A percentile compares a stretch with the other conserved stretches of the same genome.
These are phyloP conservation scores for Mycena pura DNA, from an alignment of 768 basidiomycete genomes.

Conservation along the genomic window DNA sequence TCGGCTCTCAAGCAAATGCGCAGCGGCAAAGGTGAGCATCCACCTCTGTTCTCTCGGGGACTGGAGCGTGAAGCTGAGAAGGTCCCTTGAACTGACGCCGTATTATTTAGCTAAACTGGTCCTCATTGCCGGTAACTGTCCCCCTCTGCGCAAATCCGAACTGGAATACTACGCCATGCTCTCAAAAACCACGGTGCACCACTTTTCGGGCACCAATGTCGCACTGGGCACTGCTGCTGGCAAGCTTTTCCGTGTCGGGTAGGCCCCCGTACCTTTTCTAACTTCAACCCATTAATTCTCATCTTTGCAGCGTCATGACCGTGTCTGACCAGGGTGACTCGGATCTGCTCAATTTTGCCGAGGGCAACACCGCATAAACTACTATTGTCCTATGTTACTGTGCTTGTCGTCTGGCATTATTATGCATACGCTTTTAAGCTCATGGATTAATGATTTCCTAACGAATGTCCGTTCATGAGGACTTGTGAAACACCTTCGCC, in stretches of 20 bases:
- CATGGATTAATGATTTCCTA: too few species aligned
- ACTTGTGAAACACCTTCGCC: neutral
- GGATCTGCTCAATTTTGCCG: slow-evolving; percentile 88
- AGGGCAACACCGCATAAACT: slow-evolving; percentile 68
- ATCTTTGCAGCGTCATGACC: slow-evolving; percentile 85
- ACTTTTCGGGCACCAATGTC: slow-evolving; percentile 97
- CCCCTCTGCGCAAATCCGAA: slow-evolving; percentile 98
- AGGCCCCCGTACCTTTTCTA: neutral
- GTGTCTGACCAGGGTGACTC: slow-evolving; percentile 96
- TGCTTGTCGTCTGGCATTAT: slow-evolving; percentile 16
- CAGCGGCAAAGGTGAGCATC: slow-evolving; percentile 89
- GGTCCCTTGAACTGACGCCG: slow-evolving; percentile 87
- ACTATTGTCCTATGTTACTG: slow-evolving; percentile 9
- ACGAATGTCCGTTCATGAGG: too few species aligned
- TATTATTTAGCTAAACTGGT: slow-evolving; percentile 88
- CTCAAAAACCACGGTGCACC: slow-evolving; percentile 98
- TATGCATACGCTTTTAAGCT: too few species aligned
- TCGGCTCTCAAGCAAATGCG: slow-evolving; percentile 99
- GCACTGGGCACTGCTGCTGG: slow-evolving; percentile 98
- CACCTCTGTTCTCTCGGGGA: slow-evolving; percentile 70
- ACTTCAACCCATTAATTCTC: neutral
- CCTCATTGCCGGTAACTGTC: slow-evolving; percentile 98
- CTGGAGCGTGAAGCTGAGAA: slow-evolving; percentile 99
- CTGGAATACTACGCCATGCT: slow-evolving; percentile 99
- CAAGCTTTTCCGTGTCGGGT: slow-evolving; percentile 99